These are phyloP conservation scores for Lasiosphaeris hirsuta DNA, from an alignment of 495 filamentous ascomycete species.

Conservation along the genomic window DNA sequence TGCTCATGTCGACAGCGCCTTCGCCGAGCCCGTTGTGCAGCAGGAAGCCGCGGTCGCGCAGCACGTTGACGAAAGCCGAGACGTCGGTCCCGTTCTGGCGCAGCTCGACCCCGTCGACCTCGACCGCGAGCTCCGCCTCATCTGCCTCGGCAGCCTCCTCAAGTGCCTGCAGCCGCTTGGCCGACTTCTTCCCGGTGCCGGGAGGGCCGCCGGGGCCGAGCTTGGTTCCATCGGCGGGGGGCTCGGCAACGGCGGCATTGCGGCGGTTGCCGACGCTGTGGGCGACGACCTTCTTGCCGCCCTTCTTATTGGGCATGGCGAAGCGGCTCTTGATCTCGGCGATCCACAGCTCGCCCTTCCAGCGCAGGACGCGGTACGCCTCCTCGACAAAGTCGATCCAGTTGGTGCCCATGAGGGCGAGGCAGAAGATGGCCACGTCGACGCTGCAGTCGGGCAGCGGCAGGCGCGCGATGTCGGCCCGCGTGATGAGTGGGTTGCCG, in stretches of 20 bases:
- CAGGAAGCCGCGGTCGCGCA: conserved; percentile 73
- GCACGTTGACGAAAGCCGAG: conserved; percentile 79
- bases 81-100: conserved; percentile 73
- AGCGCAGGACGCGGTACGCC: conserved; percentile 82
- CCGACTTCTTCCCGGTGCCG: conserved; percentile 50
- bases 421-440: conserved; percentile 87
- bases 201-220: neutral
- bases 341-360: conserved; percentile 94
- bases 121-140: conserved; percentile 46
- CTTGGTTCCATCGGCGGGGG: neutral
- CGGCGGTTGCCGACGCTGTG: conserved; percentile 60
- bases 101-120: conserved; percentile 49
- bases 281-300: conserved; percentile 47
- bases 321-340: conserved; percentile 95
- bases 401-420: conserved; percentile 98
- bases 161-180: conserved; percentile 27
- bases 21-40: conserved; percentile 54
- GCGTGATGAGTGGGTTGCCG: conserved; percentile 67
- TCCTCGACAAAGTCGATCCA: conserved; percentile 95
- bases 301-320: conserved; percentile 48
- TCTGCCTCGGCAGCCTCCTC: conserved; percentile 44
- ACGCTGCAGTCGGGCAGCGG: conserved; percentile 67
- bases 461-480: conserved; percentile 82
- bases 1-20: conserved; percentile 69
- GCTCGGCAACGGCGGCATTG: conserved; percentile 23